These are phyloP conservation scores for Bolboschoenoplectus hybrid DNA, from an alignment of 202 grass and related monocot genomes.

Conservation along the genomic window DNA sequence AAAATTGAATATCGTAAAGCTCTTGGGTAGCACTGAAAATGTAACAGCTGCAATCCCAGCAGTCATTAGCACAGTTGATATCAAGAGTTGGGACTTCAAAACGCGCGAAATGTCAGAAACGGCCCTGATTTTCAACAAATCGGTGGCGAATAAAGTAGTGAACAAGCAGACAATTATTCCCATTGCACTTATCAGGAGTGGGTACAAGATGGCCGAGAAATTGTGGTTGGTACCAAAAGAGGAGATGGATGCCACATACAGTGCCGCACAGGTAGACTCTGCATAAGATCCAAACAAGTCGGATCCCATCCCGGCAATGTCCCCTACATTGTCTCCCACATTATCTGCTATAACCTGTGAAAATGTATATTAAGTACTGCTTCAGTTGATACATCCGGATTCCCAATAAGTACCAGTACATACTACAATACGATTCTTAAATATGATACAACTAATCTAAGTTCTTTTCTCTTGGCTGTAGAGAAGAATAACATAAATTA, in stretches of 20 bases:
- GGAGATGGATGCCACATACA: conserved; percentile 75
- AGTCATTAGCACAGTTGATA: conserved; percentile 78
- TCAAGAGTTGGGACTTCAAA: conserved; percentile 65
- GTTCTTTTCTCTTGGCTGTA: not conserved
- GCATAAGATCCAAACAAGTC: conserved; percentile 88
- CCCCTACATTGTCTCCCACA: conserved; percentile 84
- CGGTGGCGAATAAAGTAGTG: conserved; percentile 75
- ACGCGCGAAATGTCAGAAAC: conserved; percentile 46
- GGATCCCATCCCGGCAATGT: conserved; percentile 84
- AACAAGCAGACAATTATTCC: conserved; percentile 61
- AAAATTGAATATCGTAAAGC: conserved; percentile 75
- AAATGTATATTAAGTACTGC: not conserved
- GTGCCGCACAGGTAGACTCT: conserved; percentile 72
- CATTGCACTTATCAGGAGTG: conserved; percentile 64
- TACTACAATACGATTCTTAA: conserved; percentile 8
- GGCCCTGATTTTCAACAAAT: conserved; percentile 39
- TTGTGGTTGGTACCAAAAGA: conserved; percentile 62
- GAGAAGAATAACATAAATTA: not conserved
- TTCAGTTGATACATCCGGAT: not conserved
- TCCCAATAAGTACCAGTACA: not conserved
- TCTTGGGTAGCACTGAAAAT: conserved; percentile 49
- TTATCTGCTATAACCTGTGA: conserved; percentile 87
- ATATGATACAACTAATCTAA: not conserved
- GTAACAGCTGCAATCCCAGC: conserved; percentile 57
- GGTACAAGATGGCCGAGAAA: conserved; percentile 63